Percentiles rank a stretch among this genome's conserved stretches.
phyloP scores from a whole-genome alignment of 139 green algal species.

The Astrephomene gubernaculifera region DNA sequence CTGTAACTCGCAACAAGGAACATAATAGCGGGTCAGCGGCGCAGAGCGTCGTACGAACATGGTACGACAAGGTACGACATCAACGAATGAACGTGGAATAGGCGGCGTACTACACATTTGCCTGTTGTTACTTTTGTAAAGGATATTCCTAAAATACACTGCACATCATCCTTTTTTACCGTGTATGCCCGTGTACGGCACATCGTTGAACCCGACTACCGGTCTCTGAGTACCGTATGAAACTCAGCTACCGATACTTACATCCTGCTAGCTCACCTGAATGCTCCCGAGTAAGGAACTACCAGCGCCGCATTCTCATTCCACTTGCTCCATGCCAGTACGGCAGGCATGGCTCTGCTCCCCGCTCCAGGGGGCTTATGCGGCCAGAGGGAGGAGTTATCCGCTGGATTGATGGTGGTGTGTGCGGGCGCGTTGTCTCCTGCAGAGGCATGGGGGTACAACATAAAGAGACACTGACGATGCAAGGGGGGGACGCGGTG shows the following conservation, averaged over 20 bases:
- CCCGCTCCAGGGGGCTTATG: neutral
- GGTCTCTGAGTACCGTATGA: no score
- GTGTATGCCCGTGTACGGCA: no score
- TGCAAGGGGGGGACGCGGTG: no score
- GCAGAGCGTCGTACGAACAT: neutral
- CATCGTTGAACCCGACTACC: neutral
- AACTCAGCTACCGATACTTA: neutral
- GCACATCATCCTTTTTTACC: no score
- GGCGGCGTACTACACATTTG: neutral
- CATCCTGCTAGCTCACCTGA: neutral
- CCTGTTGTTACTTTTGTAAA: neutral
- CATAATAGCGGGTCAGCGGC: neutral
- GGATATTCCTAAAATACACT: neutral
- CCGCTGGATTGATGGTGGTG: neutral
- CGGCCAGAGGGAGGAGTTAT: neutral
- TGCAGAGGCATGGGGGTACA: no score
- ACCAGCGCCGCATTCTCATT: neutral
- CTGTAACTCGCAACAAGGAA: neutral
- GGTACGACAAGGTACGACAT: neutral
- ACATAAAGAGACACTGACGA: no score
- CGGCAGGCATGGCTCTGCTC: neutral
- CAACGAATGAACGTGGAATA: neutral
- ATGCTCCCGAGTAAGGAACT: conserved; percentile 3
- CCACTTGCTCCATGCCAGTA: conserved; percentile 3
- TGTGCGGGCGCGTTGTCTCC: conserved; percentile 5